These are phyloP conservation scores for Zygnema cylindricum DNA, from an alignment of 139 green algal species.

Conservation along the genomic window DNA sequence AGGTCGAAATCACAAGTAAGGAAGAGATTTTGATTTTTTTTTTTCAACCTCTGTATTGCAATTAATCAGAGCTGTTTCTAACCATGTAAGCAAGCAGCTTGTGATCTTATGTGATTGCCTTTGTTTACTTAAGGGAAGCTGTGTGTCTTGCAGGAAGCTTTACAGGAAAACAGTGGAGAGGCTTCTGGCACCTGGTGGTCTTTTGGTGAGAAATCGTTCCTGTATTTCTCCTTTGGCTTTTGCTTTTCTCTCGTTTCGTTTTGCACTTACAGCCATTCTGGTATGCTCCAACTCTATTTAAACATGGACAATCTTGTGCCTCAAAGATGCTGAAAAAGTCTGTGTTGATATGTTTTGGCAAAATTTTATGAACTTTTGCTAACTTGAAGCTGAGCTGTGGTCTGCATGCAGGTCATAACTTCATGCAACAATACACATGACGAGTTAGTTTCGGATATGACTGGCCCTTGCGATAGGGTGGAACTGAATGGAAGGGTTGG, in stretches of 20 bases:
- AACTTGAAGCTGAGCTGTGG: too few relatives aligned
- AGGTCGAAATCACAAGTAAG: slow-evolving; percentile 31
- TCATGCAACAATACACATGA: slow-evolving; percentile 68
- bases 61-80: neutral
- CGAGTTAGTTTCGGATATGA: slow-evolving; percentile 59
- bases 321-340: too few relatives aligned
- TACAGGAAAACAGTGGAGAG: slow-evolving; percentile 59
- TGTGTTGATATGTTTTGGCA: too few relatives aligned
- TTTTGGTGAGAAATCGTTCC: slow-evolving; percentile 40
- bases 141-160: slow-evolving; percentile 11
- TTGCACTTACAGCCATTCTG: neutral
- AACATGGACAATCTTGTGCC: too few relatives aligned
- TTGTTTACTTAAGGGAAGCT: neutral
- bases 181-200: slow-evolving; percentile 54
- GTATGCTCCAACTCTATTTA: too few relatives aligned
- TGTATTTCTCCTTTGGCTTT: neutral
- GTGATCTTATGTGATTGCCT: neutral
- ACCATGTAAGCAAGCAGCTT: neutral
- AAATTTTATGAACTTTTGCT: too few relatives aligned
- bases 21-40: too few relatives aligned
- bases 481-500: slow-evolving; percentile 29
- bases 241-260: too few relatives aligned
- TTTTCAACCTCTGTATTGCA: neutral
- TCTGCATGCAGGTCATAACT: slow-evolving; percentile 62
- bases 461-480: neutral